Conservation (phyloP, 345 rosid species). For the Capsella bursapastoris region DNA sequence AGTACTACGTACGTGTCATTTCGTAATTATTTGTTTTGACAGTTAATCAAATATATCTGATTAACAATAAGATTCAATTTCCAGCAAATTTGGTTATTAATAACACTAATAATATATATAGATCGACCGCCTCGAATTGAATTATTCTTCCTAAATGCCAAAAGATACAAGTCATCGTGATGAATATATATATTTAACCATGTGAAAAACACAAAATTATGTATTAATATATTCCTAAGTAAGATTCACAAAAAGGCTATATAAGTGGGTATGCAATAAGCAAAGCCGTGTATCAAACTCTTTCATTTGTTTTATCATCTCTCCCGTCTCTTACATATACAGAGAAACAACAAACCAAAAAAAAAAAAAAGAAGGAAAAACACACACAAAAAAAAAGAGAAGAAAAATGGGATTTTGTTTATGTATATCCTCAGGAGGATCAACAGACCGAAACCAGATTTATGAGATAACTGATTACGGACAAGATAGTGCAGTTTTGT, state of each 20-base stretch:
- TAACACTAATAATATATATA: background rate
- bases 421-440: conserved; percentile 40
- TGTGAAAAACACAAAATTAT: background rate
- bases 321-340: background rate
- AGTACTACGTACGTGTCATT: background rate
- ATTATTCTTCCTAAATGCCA: conserved; percentile 19
- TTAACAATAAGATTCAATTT: background rate
- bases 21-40: background rate
- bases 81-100: background rate
- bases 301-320: conserved; percentile 14
- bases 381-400: background rate
- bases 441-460: conserved; percentile 35
- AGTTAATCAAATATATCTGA: background rate
- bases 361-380: background rate
- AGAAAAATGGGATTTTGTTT: conserved; percentile 38
- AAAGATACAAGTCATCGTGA: conserved; percentile 35
- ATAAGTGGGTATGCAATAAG: conserved; percentile 38
- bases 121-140: conserved; percentile 24
- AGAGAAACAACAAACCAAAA: background rate
- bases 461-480: conserved; percentile 44
- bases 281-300: conserved; percentile 44
- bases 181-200: conserved; percentile 10
- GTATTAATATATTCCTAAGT: conserved; percentile 8
- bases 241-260: conserved; percentile 44
- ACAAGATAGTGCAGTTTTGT: conserved; percentile 39